Percentiles rank a stretch among this genome's conserved stretches.
These are phyloP conservation scores for Lotmaria passim DNA, from an alignment of 208 protist genomes.

Conservation along the genomic window DNA sequence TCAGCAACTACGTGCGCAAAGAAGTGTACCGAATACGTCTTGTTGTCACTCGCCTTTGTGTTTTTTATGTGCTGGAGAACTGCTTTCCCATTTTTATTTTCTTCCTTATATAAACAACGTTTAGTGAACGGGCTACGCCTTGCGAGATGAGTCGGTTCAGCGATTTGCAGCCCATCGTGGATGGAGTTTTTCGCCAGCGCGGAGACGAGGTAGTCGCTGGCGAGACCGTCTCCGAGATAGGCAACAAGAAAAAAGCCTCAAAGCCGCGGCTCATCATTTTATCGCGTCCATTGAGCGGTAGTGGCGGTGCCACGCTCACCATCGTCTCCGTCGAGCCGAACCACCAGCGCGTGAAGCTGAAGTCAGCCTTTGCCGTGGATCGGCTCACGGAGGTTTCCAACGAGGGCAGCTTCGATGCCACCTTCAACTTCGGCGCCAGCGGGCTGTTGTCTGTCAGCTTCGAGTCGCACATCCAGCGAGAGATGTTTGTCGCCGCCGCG, in stretches of 20 bases:
- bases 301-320: slow-evolving; percentile 39
- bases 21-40: too few relatives aligned
- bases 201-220: slow-evolving; percentile 79
- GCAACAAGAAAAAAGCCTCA: slow-evolving; percentile 41
- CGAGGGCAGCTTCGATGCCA: slow-evolving; percentile 82
- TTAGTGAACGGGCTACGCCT: too few relatives aligned
- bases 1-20: too few relatives aligned
- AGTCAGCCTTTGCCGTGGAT: slow-evolving; percentile 69
- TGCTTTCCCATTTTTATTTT: slow-evolving; percentile 14
- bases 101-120: slow-evolving; percentile 18
- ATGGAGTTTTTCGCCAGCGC: slow-evolving; percentile 71
- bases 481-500: slow-evolving; percentile 87
- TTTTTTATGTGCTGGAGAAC: slow-evolving; percentile 14
- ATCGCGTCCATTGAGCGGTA: slow-evolving; percentile 46
- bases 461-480: slow-evolving; percentile 87
- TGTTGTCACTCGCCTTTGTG: slow-evolving; percentile 7
- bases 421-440: slow-evolving; percentile 85
- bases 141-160: slow-evolving; percentile 52
- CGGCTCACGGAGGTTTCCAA: slow-evolving; percentile 74
- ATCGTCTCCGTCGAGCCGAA: slow-evolving; percentile 41
- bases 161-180: slow-evolving; percentile 53
- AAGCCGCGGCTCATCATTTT: slow-evolving; percentile 68
- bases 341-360: slow-evolving; percentile 60
- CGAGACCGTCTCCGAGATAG: slow-evolving; percentile 75
- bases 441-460: slow-evolving; percentile 85